Percentiles rank a stretch among this genome's conserved stretches.
These are phyloP conservation scores for Lineolata rhizophorae DNA, from an alignment of 495 filamentous ascomycete species.

Conservation along the genomic window DNA sequence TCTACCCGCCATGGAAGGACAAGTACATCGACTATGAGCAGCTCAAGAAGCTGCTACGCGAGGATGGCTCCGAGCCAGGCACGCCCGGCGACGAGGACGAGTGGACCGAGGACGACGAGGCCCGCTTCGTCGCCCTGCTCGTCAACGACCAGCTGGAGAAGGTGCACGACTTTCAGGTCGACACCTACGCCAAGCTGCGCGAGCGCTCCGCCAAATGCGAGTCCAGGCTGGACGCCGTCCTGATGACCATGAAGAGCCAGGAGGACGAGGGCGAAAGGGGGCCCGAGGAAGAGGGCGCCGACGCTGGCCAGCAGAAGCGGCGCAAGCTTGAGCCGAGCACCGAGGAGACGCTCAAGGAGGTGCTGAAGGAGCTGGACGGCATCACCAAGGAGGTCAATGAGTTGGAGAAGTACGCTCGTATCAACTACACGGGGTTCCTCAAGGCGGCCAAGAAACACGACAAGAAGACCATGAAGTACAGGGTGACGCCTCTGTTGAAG, in stretches of 20 bases:
- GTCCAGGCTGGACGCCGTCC: constrained; percentile 29
- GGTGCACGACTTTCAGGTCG: constrained; percentile 70
- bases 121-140: constrained; percentile 78
- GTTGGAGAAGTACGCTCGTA: constrained; percentile 79
- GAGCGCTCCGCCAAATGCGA: constrained; percentile 40
- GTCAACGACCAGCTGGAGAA: constrained; percentile 90
- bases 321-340: constrained; percentile 14
- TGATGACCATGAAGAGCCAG: constrained; percentile 29
- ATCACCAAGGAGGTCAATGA: constrained; percentile 85
- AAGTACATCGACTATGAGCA: constrained; percentile 90
- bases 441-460: constrained; percentile 99
- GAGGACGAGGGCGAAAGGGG: constrained; percentile 18
- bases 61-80: constrained; percentile 28
- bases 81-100: constrained; percentile 22
- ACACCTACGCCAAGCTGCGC: constrained; percentile 47
- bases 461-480: constrained; percentile 66
- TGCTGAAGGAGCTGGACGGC: constrained; percentile 55
- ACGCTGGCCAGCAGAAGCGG: constrained; percentile 12
- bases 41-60: constrained; percentile 70
- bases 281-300: constrained; percentile 8
- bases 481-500: constrained; percentile 73
- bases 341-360: constrained; percentile 37
- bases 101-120: constrained; percentile 96
- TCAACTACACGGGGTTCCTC: constrained; percentile 94
- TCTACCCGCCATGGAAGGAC: constrained; percentile 76